Evolutionary conservation across 2,329 filamentous ascomycete species (phyloP).

Genomic region (Phialophora expanda): DNA sequence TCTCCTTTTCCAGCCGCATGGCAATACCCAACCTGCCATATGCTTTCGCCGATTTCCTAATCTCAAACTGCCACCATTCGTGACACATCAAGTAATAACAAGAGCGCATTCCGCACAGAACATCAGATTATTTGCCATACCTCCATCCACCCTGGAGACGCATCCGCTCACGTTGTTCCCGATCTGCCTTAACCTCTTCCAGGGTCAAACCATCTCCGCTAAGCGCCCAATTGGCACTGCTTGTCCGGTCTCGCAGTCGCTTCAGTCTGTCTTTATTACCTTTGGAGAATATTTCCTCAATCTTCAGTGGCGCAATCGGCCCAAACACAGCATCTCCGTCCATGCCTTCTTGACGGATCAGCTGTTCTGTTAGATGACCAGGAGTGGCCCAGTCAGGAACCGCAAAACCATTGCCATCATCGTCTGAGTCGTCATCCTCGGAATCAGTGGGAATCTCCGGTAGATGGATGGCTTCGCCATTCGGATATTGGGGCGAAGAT

Average conservation of each 20-base stretch:
- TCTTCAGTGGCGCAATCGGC: slow-evolving; percentile 81
- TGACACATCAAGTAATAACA: slow-evolving; percentile 9
- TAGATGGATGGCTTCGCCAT: slow-evolving; percentile 86
- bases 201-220: slow-evolving; percentile 80
- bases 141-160: slow-evolving; percentile 85
- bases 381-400: slow-evolving; percentile 88
- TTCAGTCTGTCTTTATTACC: slow-evolving; percentile 84
- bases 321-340: slow-evolving; percentile 89
- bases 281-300: slow-evolving; percentile 89
- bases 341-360: slow-evolving; percentile 80
- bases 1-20: background rate
- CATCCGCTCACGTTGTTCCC: slow-evolving; percentile 78
- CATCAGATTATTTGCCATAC: slow-evolving; percentile 53
- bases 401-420: slow-evolving; percentile 60
- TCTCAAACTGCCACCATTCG: background rate
- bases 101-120: background rate
- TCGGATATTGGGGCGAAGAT: slow-evolving; percentile 77
- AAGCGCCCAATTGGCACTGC: slow-evolving; percentile 88
- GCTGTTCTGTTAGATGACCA: slow-evolving; percentile 75
- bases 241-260: slow-evolving; percentile 88
- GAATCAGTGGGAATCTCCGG: slow-evolving; percentile 96
- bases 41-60: background rate
- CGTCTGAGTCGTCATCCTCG: slow-evolving; percentile 78
- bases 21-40: slow-evolving; percentile 4
- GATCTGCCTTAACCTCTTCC: slow-evolving; percentile 81